A percentile compares a stretch with the other conserved stretches of the same genome.
phyloP scores from a whole-genome alignment of 2,329 filamentous ascomycete genomes.

The Cordyceps cicadae region DNA sequence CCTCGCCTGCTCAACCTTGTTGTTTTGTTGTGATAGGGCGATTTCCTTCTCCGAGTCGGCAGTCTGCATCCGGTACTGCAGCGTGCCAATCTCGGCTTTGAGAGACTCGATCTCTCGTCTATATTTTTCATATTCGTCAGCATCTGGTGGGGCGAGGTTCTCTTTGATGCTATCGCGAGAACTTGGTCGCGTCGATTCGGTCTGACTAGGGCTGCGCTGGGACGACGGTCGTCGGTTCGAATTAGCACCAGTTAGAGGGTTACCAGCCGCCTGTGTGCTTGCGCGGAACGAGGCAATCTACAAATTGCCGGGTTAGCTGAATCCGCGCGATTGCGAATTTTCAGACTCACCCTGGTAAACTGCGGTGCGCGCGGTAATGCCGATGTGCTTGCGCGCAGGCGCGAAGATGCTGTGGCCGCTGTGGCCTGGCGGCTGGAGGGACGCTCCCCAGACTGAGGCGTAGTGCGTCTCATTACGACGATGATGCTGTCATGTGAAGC shows the following conservation, averaged over 20 bases:
- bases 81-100: conserved; percentile 78
- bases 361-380: conserved; percentile 27
- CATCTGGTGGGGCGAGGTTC: conserved; percentile 50
- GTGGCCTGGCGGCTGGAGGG: conserved; percentile 23
- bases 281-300: conserved; percentile 31
- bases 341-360: conserved; percentile 18
- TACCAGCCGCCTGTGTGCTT: conserved; percentile 50
- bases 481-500: conserved; percentile 1
- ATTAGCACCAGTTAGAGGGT: conserved; percentile 49
- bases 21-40: conserved; percentile 66
- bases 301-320: neutral
- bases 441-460: conserved; percentile 25
- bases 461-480: conserved; percentile 26
- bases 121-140: conserved; percentile 51
- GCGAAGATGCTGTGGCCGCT: conserved; percentile 21
- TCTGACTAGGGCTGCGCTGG: conserved; percentile 33
- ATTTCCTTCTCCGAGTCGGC: conserved; percentile 83
- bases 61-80: conserved; percentile 81
- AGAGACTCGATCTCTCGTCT: conserved; percentile 62
- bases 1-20: conserved; percentile 73
- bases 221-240: conserved; percentile 30
- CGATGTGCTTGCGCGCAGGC: conserved; percentile 29
- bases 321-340: neutral
- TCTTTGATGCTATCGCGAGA: conserved; percentile 53
- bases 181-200: conserved; percentile 35